These are phyloP conservation scores for Leptographium lundbergii DNA, from an alignment of 2,329 filamentous ascomycete genomes.

Conservation along the genomic window DNA sequence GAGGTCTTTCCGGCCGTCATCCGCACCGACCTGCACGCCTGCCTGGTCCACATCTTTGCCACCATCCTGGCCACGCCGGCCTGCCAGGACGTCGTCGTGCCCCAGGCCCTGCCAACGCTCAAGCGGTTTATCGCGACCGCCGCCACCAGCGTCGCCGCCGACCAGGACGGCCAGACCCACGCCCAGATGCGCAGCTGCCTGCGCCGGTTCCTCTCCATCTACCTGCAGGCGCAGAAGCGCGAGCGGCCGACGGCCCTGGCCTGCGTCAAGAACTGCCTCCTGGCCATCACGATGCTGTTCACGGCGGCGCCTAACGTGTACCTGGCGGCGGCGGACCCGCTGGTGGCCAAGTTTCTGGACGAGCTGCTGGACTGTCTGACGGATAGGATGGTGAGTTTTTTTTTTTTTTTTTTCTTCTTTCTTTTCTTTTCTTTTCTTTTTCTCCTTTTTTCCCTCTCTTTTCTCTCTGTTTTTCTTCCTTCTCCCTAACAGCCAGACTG, in stretches of 20 bases:
- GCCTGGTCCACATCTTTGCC: constrained; percentile 91
- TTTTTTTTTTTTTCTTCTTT: background rate
- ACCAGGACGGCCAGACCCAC: constrained; percentile 41
- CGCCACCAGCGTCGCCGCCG: constrained; percentile 27
- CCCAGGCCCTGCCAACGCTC: constrained; percentile 79
- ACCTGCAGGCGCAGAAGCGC: constrained; percentile 61
- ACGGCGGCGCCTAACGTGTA: constrained; percentile 66
- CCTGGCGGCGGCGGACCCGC: constrained; percentile 60
- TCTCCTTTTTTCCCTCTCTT: background rate
- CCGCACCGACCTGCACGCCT: constrained; percentile 89
- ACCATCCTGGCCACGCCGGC: constrained; percentile 78
- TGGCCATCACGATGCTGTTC: constrained; percentile 80
- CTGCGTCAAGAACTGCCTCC: constrained; percentile 85
- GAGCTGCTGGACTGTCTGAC: constrained; percentile 77
- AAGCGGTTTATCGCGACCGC: constrained; percentile 80
- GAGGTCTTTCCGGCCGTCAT: constrained; percentile 95
- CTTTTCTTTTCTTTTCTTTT: background rate
- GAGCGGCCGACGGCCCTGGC: constrained; percentile 63
- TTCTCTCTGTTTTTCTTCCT: background rate
- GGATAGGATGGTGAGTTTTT: constrained; percentile 50
- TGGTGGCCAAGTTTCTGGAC: constrained; percentile 62
- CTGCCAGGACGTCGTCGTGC: constrained; percentile 81
- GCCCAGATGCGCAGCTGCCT: constrained; percentile 72
- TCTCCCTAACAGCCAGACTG: constrained; percentile 38
- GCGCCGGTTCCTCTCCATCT: constrained; percentile 69